A percentile compares a stretch with the other conserved stretches of the same genome.
Conservation (phyloP, 2,329 filamentous ascomycete genomes). For the Penicillium sp. region DNA sequence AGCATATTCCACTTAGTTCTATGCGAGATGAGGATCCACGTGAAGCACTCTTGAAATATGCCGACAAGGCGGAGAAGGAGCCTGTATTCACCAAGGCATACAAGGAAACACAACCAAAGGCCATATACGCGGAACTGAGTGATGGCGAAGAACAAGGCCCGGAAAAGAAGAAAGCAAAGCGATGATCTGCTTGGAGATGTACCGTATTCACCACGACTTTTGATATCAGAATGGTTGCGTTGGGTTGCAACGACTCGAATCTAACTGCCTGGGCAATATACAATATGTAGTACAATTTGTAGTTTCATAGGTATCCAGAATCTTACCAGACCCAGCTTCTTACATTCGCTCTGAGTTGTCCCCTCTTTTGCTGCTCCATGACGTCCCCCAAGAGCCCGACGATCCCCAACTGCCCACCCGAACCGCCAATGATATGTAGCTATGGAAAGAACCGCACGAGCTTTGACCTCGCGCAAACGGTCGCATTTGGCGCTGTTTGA, state of each 20-base stretch:
- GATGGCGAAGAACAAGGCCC: constrained; percentile 71
- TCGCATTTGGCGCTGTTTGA: background rate
- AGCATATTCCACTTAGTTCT: constrained; percentile 81
- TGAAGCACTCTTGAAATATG: constrained; percentile 92
- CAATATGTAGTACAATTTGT: background rate
- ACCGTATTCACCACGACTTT: background rate
- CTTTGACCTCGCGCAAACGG: constrained; percentile 12
- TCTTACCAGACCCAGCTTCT: constrained; percentile 4
- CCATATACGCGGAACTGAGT: constrained; percentile 84
- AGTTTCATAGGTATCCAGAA: background rate
- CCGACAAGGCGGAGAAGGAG: constrained; percentile 86
- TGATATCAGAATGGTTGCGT: background rate
- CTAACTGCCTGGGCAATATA: background rate
- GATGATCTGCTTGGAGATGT: constrained; percentile 19
- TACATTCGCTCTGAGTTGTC: constrained; percentile 12
- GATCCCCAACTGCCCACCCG: constrained; percentile 7
- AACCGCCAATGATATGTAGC: constrained; percentile 11
- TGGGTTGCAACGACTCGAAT: background rate
- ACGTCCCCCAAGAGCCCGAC: constrained; percentile 14
- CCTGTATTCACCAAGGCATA: constrained; percentile 93
- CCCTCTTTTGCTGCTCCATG: constrained; percentile 17
- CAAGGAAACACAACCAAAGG: constrained; percentile 86
- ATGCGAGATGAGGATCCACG: constrained; percentile 97
- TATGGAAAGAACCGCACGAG: background rate
- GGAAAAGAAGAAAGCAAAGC: constrained; percentile 58